phyloP scores from a whole-genome alignment of 1,284 basidiomycete genomes.

The Cutaneotrichosporon curvatum region DNA sequence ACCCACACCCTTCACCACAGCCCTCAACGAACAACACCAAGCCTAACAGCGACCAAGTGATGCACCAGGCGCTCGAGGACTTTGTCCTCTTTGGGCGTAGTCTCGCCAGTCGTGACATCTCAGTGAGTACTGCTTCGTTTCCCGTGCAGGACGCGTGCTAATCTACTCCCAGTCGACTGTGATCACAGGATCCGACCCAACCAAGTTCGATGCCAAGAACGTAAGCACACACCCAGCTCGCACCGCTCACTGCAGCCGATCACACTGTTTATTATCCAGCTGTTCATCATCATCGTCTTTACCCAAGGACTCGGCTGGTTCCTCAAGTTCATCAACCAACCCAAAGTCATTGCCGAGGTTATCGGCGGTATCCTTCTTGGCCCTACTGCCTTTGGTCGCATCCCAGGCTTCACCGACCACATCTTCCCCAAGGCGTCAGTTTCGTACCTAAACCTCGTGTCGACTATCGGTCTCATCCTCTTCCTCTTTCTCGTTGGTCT shows the following conservation, averaged over 20 bases:
- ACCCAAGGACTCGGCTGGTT: conserved; percentile 62
- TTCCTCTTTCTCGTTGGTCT: conserved; percentile 90
- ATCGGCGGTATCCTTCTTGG: conserved; percentile 75
- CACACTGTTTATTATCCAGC: conserved; percentile 67
- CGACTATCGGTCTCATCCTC: conserved; percentile 88
- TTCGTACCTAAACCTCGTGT: conserved; percentile 75
- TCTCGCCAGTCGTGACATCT: conserved; percentile 5
- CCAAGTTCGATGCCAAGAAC: conserved; percentile 54
- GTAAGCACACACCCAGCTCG: conserved; percentile 18
- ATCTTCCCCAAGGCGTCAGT: conserved; percentile 70
- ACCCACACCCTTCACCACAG: too few relatives aligned
- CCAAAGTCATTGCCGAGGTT: conserved; percentile 80
- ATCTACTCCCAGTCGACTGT: conserved; percentile 4
- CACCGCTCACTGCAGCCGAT: conserved; percentile 53
- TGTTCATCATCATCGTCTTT: conserved; percentile 61
- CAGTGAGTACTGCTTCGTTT: conserved; percentile 4
- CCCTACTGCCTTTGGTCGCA: conserved; percentile 60
- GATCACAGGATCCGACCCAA: conserved; percentile 23
- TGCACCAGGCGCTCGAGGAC: not conserved
- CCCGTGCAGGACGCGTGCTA: not conserved
- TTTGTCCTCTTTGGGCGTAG: not conserved
- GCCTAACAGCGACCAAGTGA: too few relatives aligned
- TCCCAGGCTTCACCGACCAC: conserved; percentile 70
- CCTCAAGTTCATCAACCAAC: conserved; percentile 65
- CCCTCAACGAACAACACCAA: too few relatives aligned